Conservation (phyloP, 129 eudicot genomes). For the Chrysanthemum seticuspe region DNA sequence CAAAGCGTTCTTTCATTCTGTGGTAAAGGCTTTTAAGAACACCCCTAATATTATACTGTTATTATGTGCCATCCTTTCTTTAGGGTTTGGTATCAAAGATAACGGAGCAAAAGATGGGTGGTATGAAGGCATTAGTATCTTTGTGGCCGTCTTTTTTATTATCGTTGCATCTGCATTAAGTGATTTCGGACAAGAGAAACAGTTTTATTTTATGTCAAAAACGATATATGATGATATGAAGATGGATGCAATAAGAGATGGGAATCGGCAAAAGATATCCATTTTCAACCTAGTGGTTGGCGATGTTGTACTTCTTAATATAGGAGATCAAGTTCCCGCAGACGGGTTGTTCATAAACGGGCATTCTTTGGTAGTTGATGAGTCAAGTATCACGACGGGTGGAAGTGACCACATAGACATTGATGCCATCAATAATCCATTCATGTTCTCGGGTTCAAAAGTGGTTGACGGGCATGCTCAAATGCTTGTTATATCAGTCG, state of each 20-base stretch:
- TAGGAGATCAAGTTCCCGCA: background rate
- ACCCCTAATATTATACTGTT: background rate
- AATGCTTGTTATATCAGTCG: background rate
- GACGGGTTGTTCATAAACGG: background rate
- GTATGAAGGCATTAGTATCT: background rate
- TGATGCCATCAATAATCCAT: background rate
- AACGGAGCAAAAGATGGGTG: background rate
- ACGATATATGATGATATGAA: background rate
- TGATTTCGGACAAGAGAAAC: background rate
- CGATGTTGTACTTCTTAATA: background rate
- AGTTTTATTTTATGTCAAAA: background rate
- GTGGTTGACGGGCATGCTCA: background rate
- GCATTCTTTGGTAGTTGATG: background rate
- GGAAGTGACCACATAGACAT: background rate
- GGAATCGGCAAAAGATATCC: background rate
- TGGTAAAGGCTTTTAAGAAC: background rate
- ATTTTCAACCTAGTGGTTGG: background rate
- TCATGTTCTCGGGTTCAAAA: background rate
- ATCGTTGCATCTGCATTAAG: background rate
- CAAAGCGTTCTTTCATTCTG: background rate
- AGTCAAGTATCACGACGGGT: background rate
- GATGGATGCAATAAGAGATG: background rate
- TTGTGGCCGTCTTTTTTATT: background rate
- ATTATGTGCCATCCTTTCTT: background rate
- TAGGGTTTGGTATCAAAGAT: background rate